A percentile compares a stretch with the other conserved stretches of the same genome.
Evolutionary conservation across 2,329 filamentous ascomycete species (phyloP).

Genomic region (Colletotrichum coccodes): DNA sequence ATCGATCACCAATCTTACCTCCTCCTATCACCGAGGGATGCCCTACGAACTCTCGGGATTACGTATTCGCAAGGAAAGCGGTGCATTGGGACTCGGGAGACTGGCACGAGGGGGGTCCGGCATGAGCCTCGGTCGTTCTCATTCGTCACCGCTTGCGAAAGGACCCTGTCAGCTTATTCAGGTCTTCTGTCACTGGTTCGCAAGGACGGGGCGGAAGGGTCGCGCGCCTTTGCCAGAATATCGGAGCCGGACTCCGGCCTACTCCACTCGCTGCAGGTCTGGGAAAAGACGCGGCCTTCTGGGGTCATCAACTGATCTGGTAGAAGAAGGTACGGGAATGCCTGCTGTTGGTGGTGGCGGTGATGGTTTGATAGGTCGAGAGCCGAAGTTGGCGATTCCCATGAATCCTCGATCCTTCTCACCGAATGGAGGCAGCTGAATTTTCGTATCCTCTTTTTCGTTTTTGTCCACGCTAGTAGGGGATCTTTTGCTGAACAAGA

Average conservation of each 20-base stretch:
- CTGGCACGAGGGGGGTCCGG: not conserved
- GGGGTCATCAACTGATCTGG: not conserved
- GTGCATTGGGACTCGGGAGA: not conserved
- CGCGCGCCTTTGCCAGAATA: not conserved
- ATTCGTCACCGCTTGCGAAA: conserved; percentile 18
- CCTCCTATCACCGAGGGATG: conserved; percentile 26
- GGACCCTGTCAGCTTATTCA: conserved; percentile 31
- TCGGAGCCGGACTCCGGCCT: conserved; percentile 23
- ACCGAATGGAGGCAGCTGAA: not conserved
- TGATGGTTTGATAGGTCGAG: conserved; percentile 14
- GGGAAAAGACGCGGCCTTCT: not conserved
- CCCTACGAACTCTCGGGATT: conserved; percentile 23
- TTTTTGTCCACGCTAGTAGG: not conserved
- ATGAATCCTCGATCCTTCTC: not conserved
- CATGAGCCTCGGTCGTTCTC: conserved; percentile 6
- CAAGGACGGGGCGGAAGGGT: not conserved
- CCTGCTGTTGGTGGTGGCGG: not conserved
- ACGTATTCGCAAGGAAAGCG: conserved; percentile 9
- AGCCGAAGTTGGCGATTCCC: conserved; percentile 1
- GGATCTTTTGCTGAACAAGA: not conserved
- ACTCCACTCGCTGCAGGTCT: conserved; percentile 14
- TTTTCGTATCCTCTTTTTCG: not conserved
- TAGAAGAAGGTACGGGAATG: not conserved
- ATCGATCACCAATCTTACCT: not conserved
- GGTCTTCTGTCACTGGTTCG: conserved; percentile 13